A percentile compares a stretch with the other conserved stretches of the same genome.
phyloP scores from a whole-genome alignment of 305 asterid genomes.

The Fraxinus albicans region DNA sequence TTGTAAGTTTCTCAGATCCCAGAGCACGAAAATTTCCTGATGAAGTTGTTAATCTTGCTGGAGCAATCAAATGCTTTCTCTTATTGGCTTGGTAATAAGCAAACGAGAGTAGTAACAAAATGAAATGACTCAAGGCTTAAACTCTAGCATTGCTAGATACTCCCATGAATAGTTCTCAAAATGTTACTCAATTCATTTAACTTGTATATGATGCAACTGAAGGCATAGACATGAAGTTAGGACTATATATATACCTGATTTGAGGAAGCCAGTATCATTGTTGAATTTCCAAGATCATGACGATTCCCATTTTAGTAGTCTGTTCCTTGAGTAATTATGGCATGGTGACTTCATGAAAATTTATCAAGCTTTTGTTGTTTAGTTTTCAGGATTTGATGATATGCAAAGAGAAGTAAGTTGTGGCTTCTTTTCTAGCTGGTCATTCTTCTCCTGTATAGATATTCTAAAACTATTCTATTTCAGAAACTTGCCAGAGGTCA shows the following conservation, averaged over 20 bases:
- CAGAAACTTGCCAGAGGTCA: constrained; percentile 54
- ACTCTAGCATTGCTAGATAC: background rate
- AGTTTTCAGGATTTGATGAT: background rate
- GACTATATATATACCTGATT: background rate
- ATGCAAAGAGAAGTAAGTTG: background rate
- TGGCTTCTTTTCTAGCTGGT: background rate
- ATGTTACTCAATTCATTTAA: background rate
- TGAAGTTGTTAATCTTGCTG: background rate
- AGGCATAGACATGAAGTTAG: background rate
- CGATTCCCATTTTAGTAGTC: background rate
- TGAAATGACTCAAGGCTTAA: background rate
- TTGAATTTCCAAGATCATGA: background rate
- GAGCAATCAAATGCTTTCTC: background rate
- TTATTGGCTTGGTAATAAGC: background rate
- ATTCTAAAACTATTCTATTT: background rate
- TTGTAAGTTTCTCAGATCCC: constrained; percentile 34
- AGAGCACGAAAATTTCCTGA: background rate
- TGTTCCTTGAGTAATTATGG: background rate
- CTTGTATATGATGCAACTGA: background rate
- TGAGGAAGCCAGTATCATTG: background rate
- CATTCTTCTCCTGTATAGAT: background rate
- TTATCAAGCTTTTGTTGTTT: background rate
- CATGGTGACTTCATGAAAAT: background rate
- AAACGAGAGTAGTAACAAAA: background rate
- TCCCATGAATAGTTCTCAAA: background rate